A percentile compares a stretch with the other conserved stretches of the same genome.
These are phyloP conservation scores for Streptanthus diversifolius DNA, from an alignment of 345 rosid genomes.

Conservation along the genomic window DNA sequence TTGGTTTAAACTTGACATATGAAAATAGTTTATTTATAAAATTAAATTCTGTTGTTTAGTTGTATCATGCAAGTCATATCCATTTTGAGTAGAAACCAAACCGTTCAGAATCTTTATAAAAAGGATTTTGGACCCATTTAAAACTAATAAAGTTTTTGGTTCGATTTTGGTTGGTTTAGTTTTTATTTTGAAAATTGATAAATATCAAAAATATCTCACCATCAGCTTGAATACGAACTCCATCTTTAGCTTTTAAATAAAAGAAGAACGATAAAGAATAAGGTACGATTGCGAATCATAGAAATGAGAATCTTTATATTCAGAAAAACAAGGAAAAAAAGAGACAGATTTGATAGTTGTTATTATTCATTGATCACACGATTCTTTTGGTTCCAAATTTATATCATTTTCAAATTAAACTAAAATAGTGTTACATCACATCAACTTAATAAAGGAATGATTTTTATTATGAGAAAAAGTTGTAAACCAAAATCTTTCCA, in stretches of 20 bases:
- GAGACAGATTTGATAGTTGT: slow-evolving; percentile 34
- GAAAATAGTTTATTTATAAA: no score
- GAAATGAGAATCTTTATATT: neutral
- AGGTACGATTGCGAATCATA: slow-evolving; percentile 6
- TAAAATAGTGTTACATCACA: slow-evolving; percentile 16
- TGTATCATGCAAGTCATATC: no score
- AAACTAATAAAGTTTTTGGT: no score
- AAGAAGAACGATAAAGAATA: neutral
- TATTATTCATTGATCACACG: slow-evolving; percentile 33
- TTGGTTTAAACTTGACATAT: no score
- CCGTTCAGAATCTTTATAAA: no score
- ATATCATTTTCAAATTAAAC: neutral
- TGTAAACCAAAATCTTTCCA: neutral
- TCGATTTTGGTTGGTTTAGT: no score
- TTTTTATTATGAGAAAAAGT: slow-evolving; percentile 23
- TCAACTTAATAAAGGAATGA: slow-evolving; percentile 21
- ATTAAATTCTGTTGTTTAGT: no score
- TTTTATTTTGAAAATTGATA: no score
- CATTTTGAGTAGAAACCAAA: no score
- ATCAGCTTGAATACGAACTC: neutral
- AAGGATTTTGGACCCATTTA: no score
- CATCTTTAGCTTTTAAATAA: neutral
- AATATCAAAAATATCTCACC: neutral
- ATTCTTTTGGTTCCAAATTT: neutral
- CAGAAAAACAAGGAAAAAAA: neutral